Base-by-base conservation (phyloP, 257 asterid genomes). In the Solanum rostratum region DNA sequence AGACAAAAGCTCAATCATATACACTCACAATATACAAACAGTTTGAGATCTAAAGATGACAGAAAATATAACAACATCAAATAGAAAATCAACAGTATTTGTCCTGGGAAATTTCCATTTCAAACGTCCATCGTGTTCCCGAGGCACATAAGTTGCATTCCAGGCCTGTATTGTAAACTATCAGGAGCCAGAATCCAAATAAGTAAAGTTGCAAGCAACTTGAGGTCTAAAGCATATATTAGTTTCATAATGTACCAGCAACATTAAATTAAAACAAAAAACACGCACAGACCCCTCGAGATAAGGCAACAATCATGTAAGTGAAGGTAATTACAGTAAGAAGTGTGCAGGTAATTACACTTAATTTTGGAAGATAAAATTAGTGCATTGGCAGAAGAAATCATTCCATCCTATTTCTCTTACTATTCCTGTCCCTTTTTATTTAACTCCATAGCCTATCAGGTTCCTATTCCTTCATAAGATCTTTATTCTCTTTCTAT, bases 41-140 rank as follows among this genome's bases (percentile, higher is more conserved):
- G 39, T 33, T 33, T 33, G 39, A 33, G 39, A 33, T 33, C 39
- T 33, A 33, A 33, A 33, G 39, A 33, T 33, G 6, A 33, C 39
- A 33, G 39, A 33, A 81, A 39, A 37, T 57, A 59, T 20, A 66
- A 81, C 68, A 33, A 81, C 74, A 52, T 57, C 55, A 81, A 81
- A 81, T 8, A 81, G 74, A 81, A 81, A 81, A 81, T 81, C 74
- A 27, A 81, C 84, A 20, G 84, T 81, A 59, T 22, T 37, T 60
- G 10, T 19, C 41, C 84, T 20, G 8, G 84, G 74, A 81, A n/a
- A 59, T 81, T 59, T 81, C 84, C 84, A 59, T 37, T 81, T 81
- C 68, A 81, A 27, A 13, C 65, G 57, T 43, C 84, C 84, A 55
- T 81, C 84, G 22, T 59, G 73, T 37, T 63, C 59, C 71, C 57